A percentile compares a stretch with the other conserved stretches of the same genome.
These are phyloP conservation scores for Leucogyrophana mollusca DNA, from an alignment of 768 basidiomycete species.

Conservation along the genomic window DNA sequence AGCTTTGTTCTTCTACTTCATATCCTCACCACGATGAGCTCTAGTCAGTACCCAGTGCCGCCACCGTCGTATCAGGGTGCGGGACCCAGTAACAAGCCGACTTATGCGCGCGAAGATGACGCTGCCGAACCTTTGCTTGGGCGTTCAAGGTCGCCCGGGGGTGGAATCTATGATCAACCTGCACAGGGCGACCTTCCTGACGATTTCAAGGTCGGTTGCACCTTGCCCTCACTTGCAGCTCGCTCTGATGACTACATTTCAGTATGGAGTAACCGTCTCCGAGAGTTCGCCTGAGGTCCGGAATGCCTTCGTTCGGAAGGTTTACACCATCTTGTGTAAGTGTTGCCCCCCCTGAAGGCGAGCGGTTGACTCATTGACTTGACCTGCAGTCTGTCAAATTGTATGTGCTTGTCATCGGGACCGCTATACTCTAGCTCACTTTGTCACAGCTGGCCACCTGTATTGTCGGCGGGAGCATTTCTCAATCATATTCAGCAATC, in stretches of 20 bases:
- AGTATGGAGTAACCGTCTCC: slow-evolving; percentile 82
- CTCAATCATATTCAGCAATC: slow-evolving; percentile 57
- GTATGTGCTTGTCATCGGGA: slow-evolving; percentile 36
- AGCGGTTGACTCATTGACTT: slow-evolving; percentile 2
- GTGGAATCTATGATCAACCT: slow-evolving; percentile 74
- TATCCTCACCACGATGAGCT: slow-evolving; percentile 48
- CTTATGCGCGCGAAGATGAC: slow-evolving; percentile 36
- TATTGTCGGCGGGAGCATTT: slow-evolving; percentile 71
- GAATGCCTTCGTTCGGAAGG: slow-evolving; percentile 86
- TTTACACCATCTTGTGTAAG: slow-evolving; percentile 87
- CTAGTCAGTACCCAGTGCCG: slow-evolving; percentile 49
- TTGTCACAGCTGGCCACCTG: slow-evolving; percentile 62
- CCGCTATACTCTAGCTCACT: slow-evolving; percentile 3
- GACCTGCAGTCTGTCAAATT: slow-evolving; percentile 62
- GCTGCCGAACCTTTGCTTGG: slow-evolving; percentile 57
- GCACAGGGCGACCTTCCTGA: slow-evolving; percentile 76
- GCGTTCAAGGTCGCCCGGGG: slow-evolving; percentile 40
- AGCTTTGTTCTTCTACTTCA: slow-evolving; percentile 11
- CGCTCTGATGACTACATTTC: slow-evolving; percentile 1
- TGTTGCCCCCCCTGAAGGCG: slow-evolving; percentile 8
- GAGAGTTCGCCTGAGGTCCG: slow-evolving; percentile 79
- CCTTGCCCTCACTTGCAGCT: not conserved
- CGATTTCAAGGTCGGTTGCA: slow-evolving; percentile 79
- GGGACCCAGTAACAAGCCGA: slow-evolving; percentile 36
- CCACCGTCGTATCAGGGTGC: slow-evolving; percentile 57